These are phyloP conservation scores for Microdochium bolleyi DNA, from an alignment of 2,329 filamentous ascomycete species.

Conservation along the genomic window DNA sequence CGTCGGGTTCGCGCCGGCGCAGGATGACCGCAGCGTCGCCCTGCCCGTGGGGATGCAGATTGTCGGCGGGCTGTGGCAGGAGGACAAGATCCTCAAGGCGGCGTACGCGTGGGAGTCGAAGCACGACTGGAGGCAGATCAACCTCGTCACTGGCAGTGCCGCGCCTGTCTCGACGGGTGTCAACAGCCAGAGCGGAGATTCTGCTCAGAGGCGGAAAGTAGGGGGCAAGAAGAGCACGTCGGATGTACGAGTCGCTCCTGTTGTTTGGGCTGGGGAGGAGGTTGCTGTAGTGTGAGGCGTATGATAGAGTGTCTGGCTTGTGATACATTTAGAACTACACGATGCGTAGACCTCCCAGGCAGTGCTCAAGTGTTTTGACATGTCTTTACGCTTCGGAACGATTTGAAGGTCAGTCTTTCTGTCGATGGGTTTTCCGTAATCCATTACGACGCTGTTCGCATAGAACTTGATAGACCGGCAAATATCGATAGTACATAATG, in stretches of 20 bases:
- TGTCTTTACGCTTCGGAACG: too few relatives aligned
- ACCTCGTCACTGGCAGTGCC: background rate
- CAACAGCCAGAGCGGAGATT: too few relatives aligned
- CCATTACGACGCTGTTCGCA: too few relatives aligned
- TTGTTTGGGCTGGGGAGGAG: background rate
- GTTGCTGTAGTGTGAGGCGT: background rate
- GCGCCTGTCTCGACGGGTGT: background rate
- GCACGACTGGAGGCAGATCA: slow-evolving; percentile 28
- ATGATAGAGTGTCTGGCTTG: background rate
- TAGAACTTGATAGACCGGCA: too few relatives aligned
- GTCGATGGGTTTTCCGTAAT: too few relatives aligned
- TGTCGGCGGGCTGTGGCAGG: slow-evolving; percentile 42
- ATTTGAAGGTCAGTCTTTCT: too few relatives aligned
- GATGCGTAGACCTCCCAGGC: too few relatives aligned
- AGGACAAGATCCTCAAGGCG: slow-evolving; percentile 33
- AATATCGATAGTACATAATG: too few relatives aligned
- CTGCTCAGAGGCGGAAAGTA: too few relatives aligned
- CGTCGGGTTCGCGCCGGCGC: slow-evolving; percentile 33
- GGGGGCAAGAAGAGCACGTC: background rate
- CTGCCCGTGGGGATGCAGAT: slow-evolving; percentile 48
- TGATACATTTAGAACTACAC: too few relatives aligned
- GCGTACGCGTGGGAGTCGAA: slow-evolving; percentile 37
- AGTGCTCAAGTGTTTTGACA: too few relatives aligned
- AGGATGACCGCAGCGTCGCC: slow-evolving; percentile 24
- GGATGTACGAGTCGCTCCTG: background rate